Base-by-base conservation (phyloP, 257 asterid genomes). In the Solanum verrucosum region DNA sequence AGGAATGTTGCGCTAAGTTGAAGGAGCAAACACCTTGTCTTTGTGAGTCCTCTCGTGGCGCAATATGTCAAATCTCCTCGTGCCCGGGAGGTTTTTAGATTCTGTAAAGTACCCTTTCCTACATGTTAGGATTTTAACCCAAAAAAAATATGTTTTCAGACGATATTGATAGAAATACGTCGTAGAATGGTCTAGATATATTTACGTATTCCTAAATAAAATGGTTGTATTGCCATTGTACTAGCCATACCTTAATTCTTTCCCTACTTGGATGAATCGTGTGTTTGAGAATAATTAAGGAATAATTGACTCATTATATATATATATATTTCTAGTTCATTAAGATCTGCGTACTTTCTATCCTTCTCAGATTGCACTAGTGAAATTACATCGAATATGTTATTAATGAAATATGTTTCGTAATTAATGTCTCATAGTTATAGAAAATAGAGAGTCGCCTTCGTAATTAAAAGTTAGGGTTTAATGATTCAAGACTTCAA, bases 81-180 rank as follows among this genome's bases (percentile, higher is more conserved):
- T 72, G 89, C 87, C 84, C 46, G 9, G 25, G 86, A 9, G 52
- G 65, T 91, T 86, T 70, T 87, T 12, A 11, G 2, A 37, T 2
- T 65, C 4, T 91, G 90, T 75, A 71, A 52, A 9, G 83, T 91
- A 14, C 20, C 89, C 1, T 6, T n/a, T 16, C 91, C 90, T 0
- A 78, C 1, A 2, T 89, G 91, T 85, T 78, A 72, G 37, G 21
- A 27, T 15, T 35, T 15, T 15, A 83, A 63, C 15, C 15, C 12
- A 7, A 4, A 49, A 4, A 49, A n/a, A 49, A 13, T 10, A 10
- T 8, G 49, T 21, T 37, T 29, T 6, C 33, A 42, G 4, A 37
- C 2, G 33, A 37, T 38, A n/a, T n/a, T n/a, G 31, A 23, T 74
- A 67, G 31, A 74, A 74, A 37, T 74, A 74, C 3, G 29, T 74